Evolutionary conservation across 139 green algal genomes (phyloP).

Genomic region (Chlorella sp.): DNA sequence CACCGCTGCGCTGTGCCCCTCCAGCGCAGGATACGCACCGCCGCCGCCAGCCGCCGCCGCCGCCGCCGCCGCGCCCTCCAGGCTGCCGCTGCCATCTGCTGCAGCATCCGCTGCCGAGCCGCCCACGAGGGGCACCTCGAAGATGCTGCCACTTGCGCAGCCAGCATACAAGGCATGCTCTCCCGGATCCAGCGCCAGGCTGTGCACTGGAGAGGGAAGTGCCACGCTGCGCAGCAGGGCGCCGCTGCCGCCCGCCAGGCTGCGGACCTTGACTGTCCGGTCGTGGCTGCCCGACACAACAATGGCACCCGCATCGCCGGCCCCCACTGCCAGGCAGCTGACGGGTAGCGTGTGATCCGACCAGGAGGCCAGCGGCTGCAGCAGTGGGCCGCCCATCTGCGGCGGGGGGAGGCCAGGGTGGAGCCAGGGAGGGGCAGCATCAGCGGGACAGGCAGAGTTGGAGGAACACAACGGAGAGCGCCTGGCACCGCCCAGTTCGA

Average conservation of each 20-base stretch:
- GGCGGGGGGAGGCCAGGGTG: too few species aligned
- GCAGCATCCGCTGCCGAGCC: background rate
- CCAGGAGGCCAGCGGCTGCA: slow-evolving; percentile 77
- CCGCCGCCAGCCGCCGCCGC: background rate
- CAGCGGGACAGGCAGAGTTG: background rate
- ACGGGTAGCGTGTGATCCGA: slow-evolving; percentile 89
- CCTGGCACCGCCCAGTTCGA: too few species aligned
- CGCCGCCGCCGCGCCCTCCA: background rate
- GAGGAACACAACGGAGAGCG: too few species aligned
- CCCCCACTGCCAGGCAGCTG: slow-evolving; percentile 67
- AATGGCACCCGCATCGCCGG: slow-evolving; percentile 61
- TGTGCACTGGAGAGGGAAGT: slow-evolving; percentile 70
- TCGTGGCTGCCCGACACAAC: slow-evolving; percentile 80
- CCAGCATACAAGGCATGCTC: slow-evolving; percentile 87
- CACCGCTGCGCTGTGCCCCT: slow-evolving; percentile 67
- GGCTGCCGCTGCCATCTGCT: background rate
- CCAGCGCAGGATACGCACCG: slow-evolving; percentile 22
- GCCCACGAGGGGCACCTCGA: slow-evolving; percentile 69
- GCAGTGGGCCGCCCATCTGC: slow-evolving; percentile 40
- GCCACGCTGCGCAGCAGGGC: slow-evolving; percentile 63
- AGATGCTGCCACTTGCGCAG: slow-evolving; percentile 80
- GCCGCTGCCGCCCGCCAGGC: slow-evolving; percentile 52
- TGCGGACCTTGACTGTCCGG: slow-evolving; percentile 77
- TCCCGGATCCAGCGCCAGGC: slow-evolving; percentile 68
- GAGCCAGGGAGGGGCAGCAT: background rate